A percentile compares a stretch with the other conserved stretches of the same genome.
Conservation (phyloP, 805 yeast species). For the Kodamaea fukazawae region DNA sequence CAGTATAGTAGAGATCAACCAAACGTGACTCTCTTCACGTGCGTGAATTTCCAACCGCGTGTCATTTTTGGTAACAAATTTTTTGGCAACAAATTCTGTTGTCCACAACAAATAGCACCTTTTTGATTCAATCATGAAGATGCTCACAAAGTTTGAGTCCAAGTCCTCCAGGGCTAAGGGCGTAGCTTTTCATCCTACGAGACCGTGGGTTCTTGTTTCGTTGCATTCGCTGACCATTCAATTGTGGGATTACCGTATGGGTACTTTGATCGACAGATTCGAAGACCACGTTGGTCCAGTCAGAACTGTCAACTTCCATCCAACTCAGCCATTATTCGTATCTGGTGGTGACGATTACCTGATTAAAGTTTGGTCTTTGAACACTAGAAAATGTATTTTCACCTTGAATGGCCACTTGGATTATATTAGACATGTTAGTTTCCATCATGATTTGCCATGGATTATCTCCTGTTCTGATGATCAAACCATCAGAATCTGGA, state of each 20-base stretch:
- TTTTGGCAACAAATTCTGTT: slow-evolving; percentile 2
- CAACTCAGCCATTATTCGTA: slow-evolving; percentile 94
- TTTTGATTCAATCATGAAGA: slow-evolving; percentile 19
- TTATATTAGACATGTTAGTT: slow-evolving; percentile 88
- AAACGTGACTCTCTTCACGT: not conserved
- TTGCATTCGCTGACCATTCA: slow-evolving; percentile 98
- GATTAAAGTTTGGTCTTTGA: slow-evolving; percentile 93
- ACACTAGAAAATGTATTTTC: slow-evolving; percentile 86
- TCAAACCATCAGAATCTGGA: slow-evolving; percentile 98
- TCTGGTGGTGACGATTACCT: slow-evolving; percentile 98
- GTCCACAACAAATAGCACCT: not conserved
- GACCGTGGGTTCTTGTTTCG: slow-evolving; percentile 96
- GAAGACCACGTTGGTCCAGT: slow-evolving; percentile 99
- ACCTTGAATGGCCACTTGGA: slow-evolving; percentile 93
- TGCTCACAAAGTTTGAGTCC: slow-evolving; percentile 75
- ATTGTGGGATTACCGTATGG: slow-evolving; percentile 99
- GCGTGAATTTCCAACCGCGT: slow-evolving; percentile 7
- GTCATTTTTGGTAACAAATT: slow-evolving; percentile 7
- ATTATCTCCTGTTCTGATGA: slow-evolving; percentile 94
- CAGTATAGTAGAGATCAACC: too few relatives aligned
- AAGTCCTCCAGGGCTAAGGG: slow-evolving; percentile 97
- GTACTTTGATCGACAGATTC: slow-evolving; percentile 90
- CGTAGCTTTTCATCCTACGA: slow-evolving; percentile 92
- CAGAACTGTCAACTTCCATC: slow-evolving; percentile 92
- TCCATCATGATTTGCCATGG: slow-evolving; percentile 98